Evolutionary conservation across 345 rosid species (phyloP).

Genomic region (Salix suchowensis): DNA sequence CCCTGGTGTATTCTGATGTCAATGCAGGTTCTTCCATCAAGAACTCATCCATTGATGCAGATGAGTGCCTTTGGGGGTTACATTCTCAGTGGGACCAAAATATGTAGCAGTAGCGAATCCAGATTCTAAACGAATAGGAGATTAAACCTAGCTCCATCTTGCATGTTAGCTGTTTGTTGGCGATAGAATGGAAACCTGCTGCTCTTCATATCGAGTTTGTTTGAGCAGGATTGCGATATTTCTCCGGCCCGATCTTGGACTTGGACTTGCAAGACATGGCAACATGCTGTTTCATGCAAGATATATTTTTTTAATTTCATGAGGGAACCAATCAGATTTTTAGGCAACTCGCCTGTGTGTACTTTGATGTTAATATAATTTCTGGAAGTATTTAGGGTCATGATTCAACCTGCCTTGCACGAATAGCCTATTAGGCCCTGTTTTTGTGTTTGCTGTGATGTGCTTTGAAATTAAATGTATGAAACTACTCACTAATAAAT

Average conservation of each 20-base stretch:
- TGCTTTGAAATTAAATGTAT: no score
- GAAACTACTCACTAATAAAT: no score
- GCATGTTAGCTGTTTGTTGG: neutral
- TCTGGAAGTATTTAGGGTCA: no score
- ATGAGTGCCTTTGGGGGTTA: conserved; percentile 86
- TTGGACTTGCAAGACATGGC: neutral
- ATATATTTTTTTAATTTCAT: no score
- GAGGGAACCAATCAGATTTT: neutral
- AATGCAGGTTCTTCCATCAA: conserved; percentile 77
- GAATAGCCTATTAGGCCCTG: no score
- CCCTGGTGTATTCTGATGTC: neutral
- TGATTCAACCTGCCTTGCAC: neutral
- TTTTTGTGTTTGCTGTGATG: no score
- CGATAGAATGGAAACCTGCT: neutral
- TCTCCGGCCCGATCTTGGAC: neutral
- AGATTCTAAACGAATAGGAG: neutral
- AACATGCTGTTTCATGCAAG: neutral
- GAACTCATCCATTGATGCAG: conserved; percentile 93
- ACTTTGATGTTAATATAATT: no score
- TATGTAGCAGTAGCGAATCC: conserved; percentile 29
- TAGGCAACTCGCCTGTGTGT: no score
- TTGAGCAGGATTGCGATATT: neutral
- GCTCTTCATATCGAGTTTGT: neutral
- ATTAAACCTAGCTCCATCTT: neutral
- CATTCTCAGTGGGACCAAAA: conserved; percentile 74